Base-by-base conservation (phyloP, 179 eudicot genomes). In the Vitellaria paradoxa region DNA sequence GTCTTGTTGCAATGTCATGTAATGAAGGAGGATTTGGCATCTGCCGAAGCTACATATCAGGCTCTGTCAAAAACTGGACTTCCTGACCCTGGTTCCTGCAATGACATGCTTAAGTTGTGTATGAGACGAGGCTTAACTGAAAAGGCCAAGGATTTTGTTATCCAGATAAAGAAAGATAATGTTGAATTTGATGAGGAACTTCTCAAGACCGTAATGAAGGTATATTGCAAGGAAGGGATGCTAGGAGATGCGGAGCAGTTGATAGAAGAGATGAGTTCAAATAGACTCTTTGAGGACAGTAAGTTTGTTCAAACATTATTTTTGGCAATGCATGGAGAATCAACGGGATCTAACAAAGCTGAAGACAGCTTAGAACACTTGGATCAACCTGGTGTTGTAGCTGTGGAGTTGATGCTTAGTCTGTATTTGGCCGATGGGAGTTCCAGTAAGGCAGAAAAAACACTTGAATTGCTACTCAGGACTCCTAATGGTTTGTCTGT, bases 161-260 rank as follows among this genome's bases (percentile, higher is more conserved):
- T 81, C 61, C 91, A 84, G 77, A 84, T 88, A 57, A 85, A 87
- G 77, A 86, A 86, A 82, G 89, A 87, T 65, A 81, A 82, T 66
- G 82, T 91, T 26, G 82, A 82, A 82, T 87, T 91, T 80, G 87
- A 89, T 55, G 90, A 88, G 81, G 92, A 86, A 85, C 91, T 94
- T 65, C 76, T 88, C 77, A 85, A 76, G 74, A 84, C 87, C n/a
- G 86, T 88, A 56, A 78, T 92, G 88, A 85, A 85, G 75, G 66
- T 93, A 49, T 93, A 92, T 76, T 86, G 91, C 79, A 85, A 80
- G 83, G 95, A 83, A 75, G 92, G 97, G 24, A 83, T 92, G 96
- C 68, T 83, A 63, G 69, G 70, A 77, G 92, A 92, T 75, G 88
- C 81, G 10, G 89, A 86, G 74, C 84, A 85, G 37, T 88, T 92